A percentile compares a stretch with the other conserved stretches of the same genome.
phyloP scores from a whole-genome alignment of 805 yeast genomes.

The Lipomyces sp. region DNA sequence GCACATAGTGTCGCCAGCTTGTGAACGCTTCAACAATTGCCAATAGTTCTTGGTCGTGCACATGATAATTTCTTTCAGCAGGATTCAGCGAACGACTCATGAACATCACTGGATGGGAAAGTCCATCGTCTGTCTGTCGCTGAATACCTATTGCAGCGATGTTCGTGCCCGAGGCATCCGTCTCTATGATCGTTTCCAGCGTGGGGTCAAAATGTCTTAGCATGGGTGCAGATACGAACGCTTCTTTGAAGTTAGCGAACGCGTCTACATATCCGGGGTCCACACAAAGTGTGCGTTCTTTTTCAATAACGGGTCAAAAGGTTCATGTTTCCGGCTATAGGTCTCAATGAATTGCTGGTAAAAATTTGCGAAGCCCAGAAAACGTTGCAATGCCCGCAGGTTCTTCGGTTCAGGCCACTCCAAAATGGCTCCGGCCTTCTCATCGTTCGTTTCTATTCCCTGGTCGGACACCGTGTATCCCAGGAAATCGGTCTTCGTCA shows the following conservation, averaged over 20 bases:
- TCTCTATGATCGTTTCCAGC: slow-evolving; percentile 1
- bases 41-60: slow-evolving; percentile 1
- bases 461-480: slow-evolving; percentile 43
- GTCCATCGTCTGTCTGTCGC: slow-evolving; percentile 4
- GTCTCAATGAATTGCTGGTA: neutral
- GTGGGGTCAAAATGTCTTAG: slow-evolving; percentile 6
- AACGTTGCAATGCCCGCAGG: neutral
- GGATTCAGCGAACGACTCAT: slow-evolving; percentile 5
- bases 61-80: slow-evolving; percentile 4
- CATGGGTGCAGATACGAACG: slow-evolving; percentile 2
- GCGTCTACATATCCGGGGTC: slow-evolving; percentile 5
- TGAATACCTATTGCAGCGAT: slow-evolving; percentile 11
- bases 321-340: neutral
- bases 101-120: slow-evolving; percentile 6
- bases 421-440: slow-evolving; percentile 6
- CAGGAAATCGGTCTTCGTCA: slow-evolving; percentile 3
- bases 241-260: neutral
- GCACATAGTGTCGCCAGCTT: slow-evolving; percentile 3
- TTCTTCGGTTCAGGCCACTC: slow-evolving; percentile 3
- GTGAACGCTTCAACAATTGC: slow-evolving; percentile 1
- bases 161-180: slow-evolving; percentile 8
- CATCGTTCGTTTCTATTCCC: slow-evolving; percentile 40
- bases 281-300: slow-evolving; percentile 7
- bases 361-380: slow-evolving; percentile 14
- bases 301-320: neutral